Conservation (phyloP, 768 basidiomycete genomes). For the Lactifluus pinguis region DNA sequence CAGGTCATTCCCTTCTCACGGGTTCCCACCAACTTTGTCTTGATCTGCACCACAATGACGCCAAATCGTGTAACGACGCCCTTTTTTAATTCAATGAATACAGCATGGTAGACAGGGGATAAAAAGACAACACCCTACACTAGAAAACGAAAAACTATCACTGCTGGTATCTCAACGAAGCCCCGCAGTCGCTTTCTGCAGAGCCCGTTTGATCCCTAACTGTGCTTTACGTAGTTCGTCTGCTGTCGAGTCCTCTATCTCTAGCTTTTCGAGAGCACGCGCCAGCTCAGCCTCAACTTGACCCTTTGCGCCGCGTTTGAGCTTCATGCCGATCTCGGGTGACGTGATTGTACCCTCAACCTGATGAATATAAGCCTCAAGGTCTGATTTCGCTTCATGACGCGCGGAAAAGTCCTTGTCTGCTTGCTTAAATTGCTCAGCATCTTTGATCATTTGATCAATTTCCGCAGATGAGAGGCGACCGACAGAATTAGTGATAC, state of each 20-base stretch:
- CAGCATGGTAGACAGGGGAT: slow-evolving; percentile 18
- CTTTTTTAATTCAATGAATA: slow-evolving; percentile 5
- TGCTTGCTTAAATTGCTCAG: slow-evolving; percentile 92
- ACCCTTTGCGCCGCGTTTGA: slow-evolving; percentile 91
- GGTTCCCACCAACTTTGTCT: neutral
- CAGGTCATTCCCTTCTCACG: neutral
- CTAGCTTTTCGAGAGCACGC: slow-evolving; percentile 95
- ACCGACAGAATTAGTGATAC: slow-evolving; percentile 98
- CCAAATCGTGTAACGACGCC: too few relatives aligned
- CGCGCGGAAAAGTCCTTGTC: slow-evolving; percentile 98
- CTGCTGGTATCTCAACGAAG: slow-evolving; percentile 49
- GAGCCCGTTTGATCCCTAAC: slow-evolving; percentile 88
- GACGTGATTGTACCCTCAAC: slow-evolving; percentile 94
- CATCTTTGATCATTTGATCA: slow-evolving; percentile 99
- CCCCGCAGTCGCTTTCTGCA: slow-evolving; percentile 95
- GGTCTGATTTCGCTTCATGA: slow-evolving; percentile 96
- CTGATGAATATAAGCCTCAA: slow-evolving; percentile 96
- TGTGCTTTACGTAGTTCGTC: slow-evolving; percentile 97
- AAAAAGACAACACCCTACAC: slow-evolving; percentile 9
- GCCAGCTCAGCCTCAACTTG: slow-evolving; percentile 98
- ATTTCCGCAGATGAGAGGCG: slow-evolving; percentile 97
- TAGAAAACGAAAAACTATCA: neutral
- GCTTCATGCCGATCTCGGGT: slow-evolving; percentile 95
- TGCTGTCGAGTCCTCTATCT: slow-evolving; percentile 88
- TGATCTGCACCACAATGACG: too few relatives aligned